Percentiles rank a stretch among this genome's conserved stretches.
phyloP scores from a whole-genome alignment of 306 rosid species.

The Pyrus communis region DNA sequence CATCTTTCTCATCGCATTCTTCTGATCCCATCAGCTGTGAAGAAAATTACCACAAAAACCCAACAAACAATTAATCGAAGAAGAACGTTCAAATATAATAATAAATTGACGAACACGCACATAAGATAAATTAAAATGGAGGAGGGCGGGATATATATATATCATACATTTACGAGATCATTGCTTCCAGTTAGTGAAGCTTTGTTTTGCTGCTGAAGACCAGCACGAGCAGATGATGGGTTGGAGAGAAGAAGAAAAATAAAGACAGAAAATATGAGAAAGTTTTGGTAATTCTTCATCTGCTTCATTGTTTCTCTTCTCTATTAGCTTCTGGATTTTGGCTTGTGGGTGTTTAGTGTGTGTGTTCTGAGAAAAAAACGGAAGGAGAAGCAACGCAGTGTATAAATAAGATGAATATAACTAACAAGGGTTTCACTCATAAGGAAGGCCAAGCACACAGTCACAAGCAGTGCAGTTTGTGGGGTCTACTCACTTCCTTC shows the following conservation, averaged over 20 bases:
- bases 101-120: neutral
- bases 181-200: conserved; percentile 3
- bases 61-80: neutral
- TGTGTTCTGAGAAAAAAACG: neutral
- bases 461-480: neutral
- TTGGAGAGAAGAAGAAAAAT: conserved; percentile 30
- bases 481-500: conserved; percentile 11
- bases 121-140: neutral
- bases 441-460: conserved; percentile 13
- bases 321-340: neutral
- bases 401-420: conserved; percentile 2
- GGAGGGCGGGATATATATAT: neutral
- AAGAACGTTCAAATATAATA: neutral
- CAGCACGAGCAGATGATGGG: conserved; percentile 20
- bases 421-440: neutral
- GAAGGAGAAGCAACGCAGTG: neutral
- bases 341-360: neutral
- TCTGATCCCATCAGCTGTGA: conserved; percentile 42
- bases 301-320: conserved; percentile 26
- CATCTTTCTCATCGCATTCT: conserved; percentile 37
- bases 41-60: neutral
- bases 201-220: conserved; percentile 25
- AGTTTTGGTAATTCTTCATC: neutral
- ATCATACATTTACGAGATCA: neutral
- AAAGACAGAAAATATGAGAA: conserved; percentile 23